phyloP scores from a whole-genome alignment of 2,329 filamentous ascomycete species.

The Plectosphaerella sp. region DNA sequence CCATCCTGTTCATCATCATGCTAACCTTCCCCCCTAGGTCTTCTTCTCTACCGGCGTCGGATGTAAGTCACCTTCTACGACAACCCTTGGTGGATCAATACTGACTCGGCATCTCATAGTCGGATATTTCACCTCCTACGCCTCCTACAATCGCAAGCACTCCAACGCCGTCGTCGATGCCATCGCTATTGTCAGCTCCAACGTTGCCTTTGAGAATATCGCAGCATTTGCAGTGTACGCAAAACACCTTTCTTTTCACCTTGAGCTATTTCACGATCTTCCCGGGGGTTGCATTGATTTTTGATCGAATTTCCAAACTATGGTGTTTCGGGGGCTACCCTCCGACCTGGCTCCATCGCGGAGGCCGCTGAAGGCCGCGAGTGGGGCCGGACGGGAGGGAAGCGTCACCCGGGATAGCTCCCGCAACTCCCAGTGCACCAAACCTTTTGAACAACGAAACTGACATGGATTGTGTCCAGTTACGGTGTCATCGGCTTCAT shows the following conservation, averaged over 20 bases:
- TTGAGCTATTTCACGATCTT: too few relatives aligned
- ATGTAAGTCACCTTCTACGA: background rate
- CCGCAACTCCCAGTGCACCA: too few relatives aligned
- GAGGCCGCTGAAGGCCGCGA: too few relatives aligned
- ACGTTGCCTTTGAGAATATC: constrained; percentile 53
- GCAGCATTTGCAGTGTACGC: constrained; percentile 40
- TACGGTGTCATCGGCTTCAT: constrained; percentile 47
- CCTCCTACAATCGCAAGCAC: constrained; percentile 53
- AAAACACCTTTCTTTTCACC: background rate
- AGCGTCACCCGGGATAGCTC: too few relatives aligned
- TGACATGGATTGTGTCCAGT: too few relatives aligned
- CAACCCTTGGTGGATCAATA: too few relatives aligned
- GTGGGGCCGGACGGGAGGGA: too few relatives aligned
- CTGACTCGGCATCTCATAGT: constrained; percentile 15
- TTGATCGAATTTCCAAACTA: too few relatives aligned
- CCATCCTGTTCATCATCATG: background rate
- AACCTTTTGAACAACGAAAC: too few relatives aligned
- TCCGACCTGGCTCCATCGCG: too few relatives aligned
- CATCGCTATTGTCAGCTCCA: constrained; percentile 48
- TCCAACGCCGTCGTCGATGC: constrained; percentile 57
- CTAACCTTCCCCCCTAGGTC: background rate
- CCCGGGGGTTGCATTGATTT: too few relatives aligned
- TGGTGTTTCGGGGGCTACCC: too few relatives aligned
- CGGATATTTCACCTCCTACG: constrained; percentile 55
- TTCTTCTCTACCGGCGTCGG: constrained; percentile 10